Conservation (phyloP, 495 filamentous ascomycete genomes). For the Xylaria longipes region DNA sequence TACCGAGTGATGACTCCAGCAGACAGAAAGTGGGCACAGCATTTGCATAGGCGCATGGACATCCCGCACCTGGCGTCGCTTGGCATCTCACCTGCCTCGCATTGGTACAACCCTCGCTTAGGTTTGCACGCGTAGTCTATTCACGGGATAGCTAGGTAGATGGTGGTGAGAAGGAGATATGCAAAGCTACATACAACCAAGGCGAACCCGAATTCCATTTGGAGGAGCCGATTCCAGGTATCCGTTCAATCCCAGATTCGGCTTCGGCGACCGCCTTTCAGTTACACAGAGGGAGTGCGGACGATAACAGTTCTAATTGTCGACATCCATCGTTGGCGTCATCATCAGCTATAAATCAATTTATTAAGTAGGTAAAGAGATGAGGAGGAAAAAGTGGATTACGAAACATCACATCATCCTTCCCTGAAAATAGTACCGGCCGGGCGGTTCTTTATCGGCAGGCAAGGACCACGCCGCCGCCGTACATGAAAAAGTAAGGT, state of each 20-base stretch:
- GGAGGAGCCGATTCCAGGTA: conserved; percentile 1
- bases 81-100: no score
- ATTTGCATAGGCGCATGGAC: conserved; percentile 1
- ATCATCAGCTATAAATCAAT: neutral
- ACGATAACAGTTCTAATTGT: neutral
- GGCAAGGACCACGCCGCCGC: conserved; percentile 6
- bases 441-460: neutral
- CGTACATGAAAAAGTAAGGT: neutral
- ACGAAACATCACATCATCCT: conserved; percentile 19
- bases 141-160: neutral
- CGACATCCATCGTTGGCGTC: neutral
- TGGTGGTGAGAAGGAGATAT: neutral
- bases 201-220: neutral
- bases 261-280: neutral
- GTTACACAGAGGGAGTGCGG: neutral
- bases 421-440: conserved; percentile 16
- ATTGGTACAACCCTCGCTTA: neutral
- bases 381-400: neutral
- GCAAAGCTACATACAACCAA: conserved; percentile 4
- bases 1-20: conserved; percentile 1
- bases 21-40: neutral
- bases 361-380: neutral
- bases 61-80: neutral
- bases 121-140: neutral
- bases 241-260: neutral